These are phyloP conservation scores for Amanita pallidorosea DNA, from an alignment of 768 basidiomycete genomes.

Conservation along the genomic window DNA sequence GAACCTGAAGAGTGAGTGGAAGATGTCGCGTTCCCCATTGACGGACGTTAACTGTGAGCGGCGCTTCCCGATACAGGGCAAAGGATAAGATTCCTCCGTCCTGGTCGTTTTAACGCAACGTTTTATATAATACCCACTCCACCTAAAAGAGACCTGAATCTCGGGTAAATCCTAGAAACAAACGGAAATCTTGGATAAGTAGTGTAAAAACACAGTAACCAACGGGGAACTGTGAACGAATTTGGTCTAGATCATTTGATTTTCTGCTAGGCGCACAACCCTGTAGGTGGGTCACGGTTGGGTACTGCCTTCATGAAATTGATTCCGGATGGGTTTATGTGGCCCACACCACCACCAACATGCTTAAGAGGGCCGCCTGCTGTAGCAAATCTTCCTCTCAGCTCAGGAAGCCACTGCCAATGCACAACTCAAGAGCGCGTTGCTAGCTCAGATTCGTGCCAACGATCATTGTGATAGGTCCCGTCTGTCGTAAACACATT, in stretches of 20 bases:
- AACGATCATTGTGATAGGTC: neutral
- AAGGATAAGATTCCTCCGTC: neutral
- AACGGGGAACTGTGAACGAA: neutral
- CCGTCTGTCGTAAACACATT: neutral
- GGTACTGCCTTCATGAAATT: too few relatives aligned
- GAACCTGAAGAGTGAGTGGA: slow-evolving; percentile 6
- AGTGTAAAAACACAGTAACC: neutral
- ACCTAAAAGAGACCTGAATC: neutral
- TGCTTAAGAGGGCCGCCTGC: too few relatives aligned
- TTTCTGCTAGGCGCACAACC: neutral
- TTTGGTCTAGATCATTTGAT: neutral
- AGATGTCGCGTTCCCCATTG: slow-evolving; percentile 21
- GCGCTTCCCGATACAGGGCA: slow-evolving; percentile 7
- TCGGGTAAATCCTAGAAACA: neutral
- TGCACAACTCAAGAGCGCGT: too few relatives aligned
- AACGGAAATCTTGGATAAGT: neutral
- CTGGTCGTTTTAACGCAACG: neutral
- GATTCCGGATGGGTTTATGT: too few relatives aligned
- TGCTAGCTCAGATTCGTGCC: neutral
- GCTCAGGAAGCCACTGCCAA: too few relatives aligned
- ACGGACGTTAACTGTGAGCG: slow-evolving; percentile 4
- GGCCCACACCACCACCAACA: too few relatives aligned
- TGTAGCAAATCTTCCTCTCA: too few relatives aligned
- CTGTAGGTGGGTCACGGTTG: too few relatives aligned
- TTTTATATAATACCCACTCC: neutral